These are phyloP conservation scores for Blastomyces emzantsi DNA, from an alignment of 2,329 filamentous ascomycete genomes.

Conservation along the genomic window DNA sequence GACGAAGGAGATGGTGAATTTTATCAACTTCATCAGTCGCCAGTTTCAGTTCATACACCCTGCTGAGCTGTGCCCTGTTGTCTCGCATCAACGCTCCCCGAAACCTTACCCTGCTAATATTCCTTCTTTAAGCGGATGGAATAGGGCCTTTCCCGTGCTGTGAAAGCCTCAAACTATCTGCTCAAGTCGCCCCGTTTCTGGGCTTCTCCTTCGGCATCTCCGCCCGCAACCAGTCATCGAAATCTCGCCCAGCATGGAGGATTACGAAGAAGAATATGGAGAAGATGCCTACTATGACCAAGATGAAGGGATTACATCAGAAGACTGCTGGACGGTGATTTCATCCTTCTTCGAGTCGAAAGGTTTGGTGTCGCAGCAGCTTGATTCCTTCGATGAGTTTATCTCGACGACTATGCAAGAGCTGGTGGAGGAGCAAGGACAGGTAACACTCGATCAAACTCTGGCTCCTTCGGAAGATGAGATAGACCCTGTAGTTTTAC, in stretches of 20 bases:
- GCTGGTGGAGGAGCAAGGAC: slow-evolving; percentile 83
- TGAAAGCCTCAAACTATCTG: neutral
- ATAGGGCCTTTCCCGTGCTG: neutral
- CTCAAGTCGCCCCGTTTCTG: neutral
- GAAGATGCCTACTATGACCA: slow-evolving; percentile 59
- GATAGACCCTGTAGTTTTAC: slow-evolving; percentile 66
- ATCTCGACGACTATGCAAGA: slow-evolving; percentile 90
- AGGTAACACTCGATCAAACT: slow-evolving; percentile 88
- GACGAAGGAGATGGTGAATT: neutral
- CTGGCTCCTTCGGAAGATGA: slow-evolving; percentile 67
- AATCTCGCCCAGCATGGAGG: slow-evolving; percentile 40
- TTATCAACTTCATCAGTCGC: neutral
- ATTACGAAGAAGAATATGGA: slow-evolving; percentile 57
- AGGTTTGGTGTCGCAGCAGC: slow-evolving; percentile 91
- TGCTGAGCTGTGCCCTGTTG: neutral
- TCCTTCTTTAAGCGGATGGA: neutral
- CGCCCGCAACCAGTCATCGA: neutral
- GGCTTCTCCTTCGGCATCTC: neutral
- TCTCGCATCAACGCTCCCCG: neutral
- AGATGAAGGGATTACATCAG: slow-evolving; percentile 73
- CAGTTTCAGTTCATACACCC: neutral
- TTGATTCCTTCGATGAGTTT: slow-evolving; percentile 98
- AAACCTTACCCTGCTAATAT: neutral
- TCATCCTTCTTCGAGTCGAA: slow-evolving; percentile 94
- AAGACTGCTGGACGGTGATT: slow-evolving; percentile 98